Evolutionary conservation across 306 rosid species (phyloP).

Genomic region (Ziziphus jujuba): DNA sequence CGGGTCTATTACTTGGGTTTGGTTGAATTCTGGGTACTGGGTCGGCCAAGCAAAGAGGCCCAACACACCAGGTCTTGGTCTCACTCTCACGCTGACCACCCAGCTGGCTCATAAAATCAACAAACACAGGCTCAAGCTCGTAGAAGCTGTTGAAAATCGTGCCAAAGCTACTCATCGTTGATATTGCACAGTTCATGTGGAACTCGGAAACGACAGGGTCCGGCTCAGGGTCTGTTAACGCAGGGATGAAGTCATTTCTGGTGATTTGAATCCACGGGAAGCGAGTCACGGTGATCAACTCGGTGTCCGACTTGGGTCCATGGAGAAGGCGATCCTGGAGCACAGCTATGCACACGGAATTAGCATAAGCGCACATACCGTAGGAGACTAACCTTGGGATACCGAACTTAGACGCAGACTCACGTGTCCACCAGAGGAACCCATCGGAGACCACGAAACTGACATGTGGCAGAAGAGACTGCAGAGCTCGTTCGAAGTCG

Average conservation of each 20-base stretch:
- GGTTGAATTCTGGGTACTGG: background rate
- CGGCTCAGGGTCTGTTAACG: background rate
- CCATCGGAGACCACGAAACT: conserved; percentile 48
- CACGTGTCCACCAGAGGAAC: conserved; percentile 55
- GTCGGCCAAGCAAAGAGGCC: conserved; percentile 37
- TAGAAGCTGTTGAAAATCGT: conserved; percentile 36
- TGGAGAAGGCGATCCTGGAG: background rate
- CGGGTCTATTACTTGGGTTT: too few relatives aligned
- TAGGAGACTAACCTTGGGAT: conserved; percentile 29
- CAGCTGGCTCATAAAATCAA: conserved; percentile 25
- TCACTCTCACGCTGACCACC: too few relatives aligned
- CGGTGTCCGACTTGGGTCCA: conserved; percentile 3
- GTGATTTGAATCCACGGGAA: conserved; percentile 42
- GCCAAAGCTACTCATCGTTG: conserved; percentile 24
- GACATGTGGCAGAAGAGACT: conserved; percentile 22
- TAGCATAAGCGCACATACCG: conserved; percentile 27
- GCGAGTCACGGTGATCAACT: conserved; percentile 11
- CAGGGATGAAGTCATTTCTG: conserved; percentile 11
- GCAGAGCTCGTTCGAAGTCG: conserved; percentile 36
- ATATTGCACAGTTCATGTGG: too few relatives aligned
- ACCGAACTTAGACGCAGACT: conserved; percentile 36
- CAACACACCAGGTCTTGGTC: conserved; percentile 28
- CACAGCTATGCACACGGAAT: background rate
- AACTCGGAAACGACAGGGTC: background rate
- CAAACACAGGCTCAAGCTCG: conserved; percentile 38